A percentile compares a stretch with the other conserved stretches of the same genome.
Evolutionary conservation across 2,329 filamentous ascomycete species (phyloP).

Genomic region (Paraconiothyrium brasiliense): DNA sequence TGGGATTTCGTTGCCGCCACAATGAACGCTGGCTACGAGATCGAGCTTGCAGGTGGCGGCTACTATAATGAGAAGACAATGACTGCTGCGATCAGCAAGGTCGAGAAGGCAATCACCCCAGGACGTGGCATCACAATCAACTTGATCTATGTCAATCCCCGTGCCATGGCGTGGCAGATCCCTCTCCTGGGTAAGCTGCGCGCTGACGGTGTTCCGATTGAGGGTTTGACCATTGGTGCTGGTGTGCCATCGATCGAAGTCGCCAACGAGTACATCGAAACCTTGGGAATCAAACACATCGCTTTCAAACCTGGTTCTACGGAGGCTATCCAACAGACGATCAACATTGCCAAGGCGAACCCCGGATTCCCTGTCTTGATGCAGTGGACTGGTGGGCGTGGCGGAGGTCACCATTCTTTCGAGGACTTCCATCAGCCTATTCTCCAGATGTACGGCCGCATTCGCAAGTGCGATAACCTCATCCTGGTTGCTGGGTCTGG

Average conservation of each 20-base stretch:
- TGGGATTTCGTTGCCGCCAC: constrained; percentile 63
- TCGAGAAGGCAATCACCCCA: constrained; percentile 55
- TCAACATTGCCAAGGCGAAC: constrained; percentile 59
- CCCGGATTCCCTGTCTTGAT: constrained; percentile 57
- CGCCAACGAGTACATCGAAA: constrained; percentile 64
- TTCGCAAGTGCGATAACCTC: constrained; percentile 58
- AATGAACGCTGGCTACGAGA: constrained; percentile 62
- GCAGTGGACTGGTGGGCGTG: constrained; percentile 62
- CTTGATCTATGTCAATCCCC: constrained; percentile 64
- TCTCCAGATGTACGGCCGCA: constrained; percentile 56
- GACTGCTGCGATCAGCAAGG: constrained; percentile 56
- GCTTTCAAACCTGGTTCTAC: constrained; percentile 59
- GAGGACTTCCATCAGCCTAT: constrained; percentile 62
- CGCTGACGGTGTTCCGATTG: constrained; percentile 57
- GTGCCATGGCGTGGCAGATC: constrained; percentile 63
- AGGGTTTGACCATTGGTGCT: constrained; percentile 59
- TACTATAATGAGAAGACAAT: constrained; percentile 59
- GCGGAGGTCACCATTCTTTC: constrained; percentile 60
- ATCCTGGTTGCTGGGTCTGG: constrained; percentile 59
- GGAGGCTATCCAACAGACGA: constrained; percentile 56
- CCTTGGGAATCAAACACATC: constrained; percentile 62
- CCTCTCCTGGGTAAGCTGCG: constrained; percentile 59
- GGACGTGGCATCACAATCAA: constrained; percentile 64
- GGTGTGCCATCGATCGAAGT: constrained; percentile 60
- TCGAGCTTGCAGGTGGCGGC: constrained; percentile 61